Conservation (phyloP, 2,329 filamentous ascomycete species). For the Fusarium sp. region DNA sequence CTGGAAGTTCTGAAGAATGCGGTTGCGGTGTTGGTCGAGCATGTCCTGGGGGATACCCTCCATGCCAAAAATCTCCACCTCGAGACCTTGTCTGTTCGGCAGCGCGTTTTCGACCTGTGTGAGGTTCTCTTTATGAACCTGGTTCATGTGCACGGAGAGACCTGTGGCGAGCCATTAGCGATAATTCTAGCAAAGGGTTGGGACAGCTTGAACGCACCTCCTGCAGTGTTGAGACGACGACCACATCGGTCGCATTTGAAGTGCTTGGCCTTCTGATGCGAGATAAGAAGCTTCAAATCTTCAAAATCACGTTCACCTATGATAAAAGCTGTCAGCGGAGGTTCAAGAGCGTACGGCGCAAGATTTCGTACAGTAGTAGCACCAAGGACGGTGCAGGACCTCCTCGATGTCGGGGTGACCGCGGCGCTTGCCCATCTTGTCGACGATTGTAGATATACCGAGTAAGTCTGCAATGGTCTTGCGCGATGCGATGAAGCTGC, state of each 20-base stretch:
- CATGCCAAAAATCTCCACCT: slow-evolving; percentile 98
- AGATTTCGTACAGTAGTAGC: slow-evolving; percentile 83
- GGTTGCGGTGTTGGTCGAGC: slow-evolving; percentile 83
- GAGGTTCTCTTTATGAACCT: slow-evolving; percentile 96
- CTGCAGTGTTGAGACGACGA: slow-evolving; percentile 89
- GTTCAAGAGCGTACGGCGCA: slow-evolving; percentile 13
- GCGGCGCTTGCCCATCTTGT: slow-evolving; percentile 84
- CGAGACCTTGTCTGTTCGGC: slow-evolving; percentile 83
- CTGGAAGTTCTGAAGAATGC: slow-evolving; percentile 87
- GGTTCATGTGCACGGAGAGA: slow-evolving; percentile 95
- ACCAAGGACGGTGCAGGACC: slow-evolving; percentile 88
- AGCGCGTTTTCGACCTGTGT: slow-evolving; percentile 91
- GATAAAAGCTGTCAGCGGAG: slow-evolving; percentile 35
- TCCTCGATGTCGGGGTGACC: slow-evolving; percentile 88
- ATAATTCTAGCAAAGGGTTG: rapidly evolving
- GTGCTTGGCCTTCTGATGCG: slow-evolving; percentile 98
- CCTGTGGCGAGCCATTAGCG: slow-evolving; percentile 61
- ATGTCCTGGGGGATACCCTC: slow-evolving; percentile 93
- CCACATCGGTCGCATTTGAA: slow-evolving; percentile 96
- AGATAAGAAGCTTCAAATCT: slow-evolving; percentile 94
- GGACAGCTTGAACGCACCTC: slow-evolving; percentile 67
- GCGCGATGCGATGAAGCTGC: slow-evolving; percentile 24
- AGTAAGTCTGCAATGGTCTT: neutral
- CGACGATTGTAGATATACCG: neutral
- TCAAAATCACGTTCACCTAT: slow-evolving; percentile 93